These are phyloP conservation scores for Chaetomium fimeti DNA, from an alignment of 495 filamentous ascomycete genomes.

Conservation along the genomic window DNA sequence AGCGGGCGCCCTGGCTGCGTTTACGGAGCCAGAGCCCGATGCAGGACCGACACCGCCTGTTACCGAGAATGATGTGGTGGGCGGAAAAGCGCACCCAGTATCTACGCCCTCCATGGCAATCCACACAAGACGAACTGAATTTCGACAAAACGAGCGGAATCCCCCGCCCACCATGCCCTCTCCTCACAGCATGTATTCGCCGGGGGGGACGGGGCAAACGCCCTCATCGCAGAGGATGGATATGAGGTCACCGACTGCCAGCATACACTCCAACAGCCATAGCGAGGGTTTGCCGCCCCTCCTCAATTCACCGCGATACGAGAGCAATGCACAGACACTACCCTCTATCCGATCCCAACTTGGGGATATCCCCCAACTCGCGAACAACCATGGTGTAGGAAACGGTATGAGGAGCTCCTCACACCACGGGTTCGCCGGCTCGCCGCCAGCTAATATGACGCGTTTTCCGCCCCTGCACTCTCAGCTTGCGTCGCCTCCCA, in stretches of 20 bases:
- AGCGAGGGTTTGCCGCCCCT: slow-evolving; percentile 52
- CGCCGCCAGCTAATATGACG: slow-evolving; percentile 29
- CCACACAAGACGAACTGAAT: slow-evolving; percentile 22
- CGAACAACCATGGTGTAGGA: slow-evolving; percentile 59
- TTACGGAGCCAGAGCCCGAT: slow-evolving; percentile 34
- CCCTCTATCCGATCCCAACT: slow-evolving; percentile 49
- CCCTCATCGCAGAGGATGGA: slow-evolving; percentile 28
- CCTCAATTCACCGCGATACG: slow-evolving; percentile 47
- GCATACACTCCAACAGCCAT: slow-evolving; percentile 32
- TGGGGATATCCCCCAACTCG: slow-evolving; percentile 51
- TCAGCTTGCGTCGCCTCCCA: slow-evolving; percentile 39
- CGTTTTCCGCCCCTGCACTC: slow-evolving; percentile 26
- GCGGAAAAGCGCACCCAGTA: slow-evolving; percentile 24
- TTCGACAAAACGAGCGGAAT: slow-evolving; percentile 24
- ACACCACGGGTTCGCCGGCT: slow-evolving; percentile 26
- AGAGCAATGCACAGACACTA: slow-evolving; percentile 43
- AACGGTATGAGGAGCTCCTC: slow-evolving; percentile 34
- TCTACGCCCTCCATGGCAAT: slow-evolving; percentile 26
- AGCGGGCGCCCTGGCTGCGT: slow-evolving; percentile 37
- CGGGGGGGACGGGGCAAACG: slow-evolving; percentile 30
- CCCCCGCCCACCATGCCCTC: slow-evolving; percentile 10
- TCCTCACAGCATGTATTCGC: slow-evolving; percentile 30
- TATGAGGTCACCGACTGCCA: slow-evolving; percentile 34
- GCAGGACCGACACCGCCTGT: slow-evolving; percentile 31
- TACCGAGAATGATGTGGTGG: slow-evolving; percentile 31